Percentiles rank a stretch among this genome's conserved stretches.
phyloP scores from a whole-genome alignment of 352 stramenopile genomes.

The Pythium phragmiticola region DNA sequence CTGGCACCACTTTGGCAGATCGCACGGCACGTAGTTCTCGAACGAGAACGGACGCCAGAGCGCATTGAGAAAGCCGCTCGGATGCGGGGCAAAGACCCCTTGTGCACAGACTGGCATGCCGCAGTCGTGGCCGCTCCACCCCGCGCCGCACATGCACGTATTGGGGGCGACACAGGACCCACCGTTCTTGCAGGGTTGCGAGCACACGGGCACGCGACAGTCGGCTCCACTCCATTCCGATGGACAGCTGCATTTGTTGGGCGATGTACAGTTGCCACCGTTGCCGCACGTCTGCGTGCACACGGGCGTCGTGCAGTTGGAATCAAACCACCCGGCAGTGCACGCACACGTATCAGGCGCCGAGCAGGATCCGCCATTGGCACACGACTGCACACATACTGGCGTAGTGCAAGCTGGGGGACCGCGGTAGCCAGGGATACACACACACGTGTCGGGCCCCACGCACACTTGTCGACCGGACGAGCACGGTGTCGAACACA shows the following conservation, averaged over 20 bases:
- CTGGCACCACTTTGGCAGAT: conserved; percentile 88
- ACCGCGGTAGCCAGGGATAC: conserved; percentile 90
- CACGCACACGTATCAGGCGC: conserved; percentile 94
- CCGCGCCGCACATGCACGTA: conserved; percentile 92
- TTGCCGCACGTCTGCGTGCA: conserved; percentile 96
- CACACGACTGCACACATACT: conserved; percentile 90
- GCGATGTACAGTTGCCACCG: conserved; percentile 92
- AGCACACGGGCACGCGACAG: conserved; percentile 92
- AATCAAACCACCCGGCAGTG: conserved; percentile 91
- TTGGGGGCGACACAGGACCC: conserved; percentile 92
- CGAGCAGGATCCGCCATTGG: conserved; percentile 84
- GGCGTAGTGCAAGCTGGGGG: conserved; percentile 67
- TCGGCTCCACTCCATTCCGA: conserved; percentile 88
- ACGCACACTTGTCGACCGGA: conserved; percentile 86
- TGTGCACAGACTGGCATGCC: conserved; percentile 90
- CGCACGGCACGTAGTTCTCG: conserved; percentile 89
- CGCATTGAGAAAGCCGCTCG: conserved; percentile 59
- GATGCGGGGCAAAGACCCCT: conserved; percentile 90
- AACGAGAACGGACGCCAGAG: conserved; percentile 63
- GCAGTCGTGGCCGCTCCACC: conserved; percentile 94
- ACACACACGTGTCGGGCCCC: conserved; percentile 89
- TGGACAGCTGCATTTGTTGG: conserved; percentile 89
- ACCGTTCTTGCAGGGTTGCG: conserved; percentile 87
- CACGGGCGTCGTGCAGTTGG: conserved; percentile 96
- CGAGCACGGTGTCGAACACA: conserved; percentile 50